Percentiles rank a stretch among this genome's conserved stretches.
Evolutionary conservation across 768 basidiomycete genomes (phyloP).

Genomic region (Mycena vulgaris): DNA sequence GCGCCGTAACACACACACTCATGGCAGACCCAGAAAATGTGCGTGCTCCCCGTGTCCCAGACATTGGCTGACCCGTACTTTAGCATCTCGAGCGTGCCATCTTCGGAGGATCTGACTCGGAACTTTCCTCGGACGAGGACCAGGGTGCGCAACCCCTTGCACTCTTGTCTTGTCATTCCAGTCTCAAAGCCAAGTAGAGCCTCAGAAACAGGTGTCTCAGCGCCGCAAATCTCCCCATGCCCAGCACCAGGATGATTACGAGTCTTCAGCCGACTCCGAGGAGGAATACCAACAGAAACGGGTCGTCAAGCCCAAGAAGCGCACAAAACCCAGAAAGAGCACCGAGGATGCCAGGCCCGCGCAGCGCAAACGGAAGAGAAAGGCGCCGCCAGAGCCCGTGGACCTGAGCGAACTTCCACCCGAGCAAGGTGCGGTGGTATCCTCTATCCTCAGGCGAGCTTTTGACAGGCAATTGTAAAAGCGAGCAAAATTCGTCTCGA

Average conservation of each 20-base stretch:
- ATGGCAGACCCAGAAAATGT: constrained; percentile 43
- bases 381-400: constrained; percentile 70
- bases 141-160: constrained; percentile 56
- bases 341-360: constrained; percentile 47
- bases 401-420: constrained; percentile 81
- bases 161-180: constrained; percentile 19
- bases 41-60: constrained; percentile 16
- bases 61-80: constrained; percentile 11
- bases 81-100: constrained; percentile 76
- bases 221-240: constrained; percentile 53
- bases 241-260: constrained; percentile 72
- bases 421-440: constrained; percentile 73
- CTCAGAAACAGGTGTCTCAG: constrained; percentile 57
- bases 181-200: constrained; percentile 47
- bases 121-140: constrained; percentile 85
- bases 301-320: constrained; percentile 53
- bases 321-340: constrained; percentile 43
- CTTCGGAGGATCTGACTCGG: constrained; percentile 89
- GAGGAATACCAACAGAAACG: constrained; percentile 64
- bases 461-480: constrained; percentile 48
- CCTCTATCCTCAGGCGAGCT: neutral
- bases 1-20: constrained; percentile 11
- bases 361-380: constrained; percentile 71
- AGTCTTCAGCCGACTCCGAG: constrained; percentile 64
- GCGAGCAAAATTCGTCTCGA: constrained; percentile 85